Evolutionary conservation across 805 yeast species (phyloP).

Genomic region (Isabelozyma pseudorhagii): DNA sequence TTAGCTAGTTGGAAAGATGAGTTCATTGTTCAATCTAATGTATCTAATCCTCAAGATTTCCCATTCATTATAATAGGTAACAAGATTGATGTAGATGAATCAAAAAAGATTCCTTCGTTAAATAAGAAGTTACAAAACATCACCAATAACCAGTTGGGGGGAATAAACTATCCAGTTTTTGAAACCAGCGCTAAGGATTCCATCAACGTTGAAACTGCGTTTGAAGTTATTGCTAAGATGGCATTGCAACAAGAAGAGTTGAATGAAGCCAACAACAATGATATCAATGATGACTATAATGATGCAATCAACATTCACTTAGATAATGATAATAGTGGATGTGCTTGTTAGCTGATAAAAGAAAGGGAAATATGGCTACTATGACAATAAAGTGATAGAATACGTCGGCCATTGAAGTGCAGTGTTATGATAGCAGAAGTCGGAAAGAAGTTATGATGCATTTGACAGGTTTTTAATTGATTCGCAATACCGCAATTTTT

Average conservation of each 20-base stretch:
- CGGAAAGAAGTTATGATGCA: neutral
- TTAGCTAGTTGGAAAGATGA: slow-evolving; percentile 93
- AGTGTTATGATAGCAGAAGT: neutral
- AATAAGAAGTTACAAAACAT: slow-evolving; percentile 50
- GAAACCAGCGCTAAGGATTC: slow-evolving; percentile 98
- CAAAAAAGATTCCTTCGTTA: slow-evolving; percentile 66
- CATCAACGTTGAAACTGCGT: slow-evolving; percentile 91
- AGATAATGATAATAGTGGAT: slow-evolving; percentile 73
- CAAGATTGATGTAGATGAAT: slow-evolving; percentile 91
- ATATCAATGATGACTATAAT: slow-evolving; percentile 74
- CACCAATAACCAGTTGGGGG: slow-evolving; percentile 51
- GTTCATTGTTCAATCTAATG: slow-evolving; percentile 89
- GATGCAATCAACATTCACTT: slow-evolving; percentile 95
- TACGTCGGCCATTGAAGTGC: neutral
- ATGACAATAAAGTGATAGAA: too few relatives aligned
- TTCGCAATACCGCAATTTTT: neutral
- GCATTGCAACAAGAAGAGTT: slow-evolving; percentile 95
- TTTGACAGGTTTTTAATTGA: neutral
- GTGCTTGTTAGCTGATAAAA: slow-evolving; percentile 58
- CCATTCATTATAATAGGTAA: slow-evolving; percentile 95
- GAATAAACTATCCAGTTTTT: slow-evolving; percentile 74
- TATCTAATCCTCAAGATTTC: slow-evolving; percentile 89
- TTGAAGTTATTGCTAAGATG: slow-evolving; percentile 92
- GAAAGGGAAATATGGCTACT: neutral
- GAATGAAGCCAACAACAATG: slow-evolving; percentile 68